Conservation (phyloP, 2,329 filamentous ascomycete genomes). For the Calonectria multiphialidica region DNA sequence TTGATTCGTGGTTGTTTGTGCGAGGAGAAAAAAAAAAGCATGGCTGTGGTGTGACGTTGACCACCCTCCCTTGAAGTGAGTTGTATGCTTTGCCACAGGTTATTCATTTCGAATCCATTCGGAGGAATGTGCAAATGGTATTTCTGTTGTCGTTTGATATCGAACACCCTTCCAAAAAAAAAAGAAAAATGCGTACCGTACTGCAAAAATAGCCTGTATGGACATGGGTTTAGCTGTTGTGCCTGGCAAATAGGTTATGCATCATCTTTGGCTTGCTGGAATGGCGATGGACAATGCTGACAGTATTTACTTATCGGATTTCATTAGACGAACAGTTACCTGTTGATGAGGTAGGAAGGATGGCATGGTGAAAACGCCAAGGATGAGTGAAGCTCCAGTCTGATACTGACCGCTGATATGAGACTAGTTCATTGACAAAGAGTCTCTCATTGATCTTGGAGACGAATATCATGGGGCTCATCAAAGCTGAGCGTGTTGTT, state of each 20-base stretch:
- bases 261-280: background rate
- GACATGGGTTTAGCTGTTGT: background rate
- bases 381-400: background rate
- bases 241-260: background rate
- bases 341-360: background rate
- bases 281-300: background rate
- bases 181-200: background rate
- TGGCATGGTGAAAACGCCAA: background rate
- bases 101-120: background rate
- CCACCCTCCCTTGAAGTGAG: background rate
- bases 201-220: background rate
- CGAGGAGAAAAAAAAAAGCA: background rate
- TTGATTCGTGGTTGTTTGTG: background rate
- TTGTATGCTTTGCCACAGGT: background rate
- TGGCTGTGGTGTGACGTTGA: background rate
- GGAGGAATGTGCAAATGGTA: background rate
- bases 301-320: background rate
- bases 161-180: background rate
- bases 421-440: background rate
- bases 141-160: background rate
- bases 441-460: constrained; percentile 3
- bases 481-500: background rate
- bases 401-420: background rate
- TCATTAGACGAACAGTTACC: background rate
- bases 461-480: constrained; percentile 17